Evolutionary conservation across 2,329 filamentous ascomycete species (phyloP).

Genomic region (Microdochium paspali): DNA sequence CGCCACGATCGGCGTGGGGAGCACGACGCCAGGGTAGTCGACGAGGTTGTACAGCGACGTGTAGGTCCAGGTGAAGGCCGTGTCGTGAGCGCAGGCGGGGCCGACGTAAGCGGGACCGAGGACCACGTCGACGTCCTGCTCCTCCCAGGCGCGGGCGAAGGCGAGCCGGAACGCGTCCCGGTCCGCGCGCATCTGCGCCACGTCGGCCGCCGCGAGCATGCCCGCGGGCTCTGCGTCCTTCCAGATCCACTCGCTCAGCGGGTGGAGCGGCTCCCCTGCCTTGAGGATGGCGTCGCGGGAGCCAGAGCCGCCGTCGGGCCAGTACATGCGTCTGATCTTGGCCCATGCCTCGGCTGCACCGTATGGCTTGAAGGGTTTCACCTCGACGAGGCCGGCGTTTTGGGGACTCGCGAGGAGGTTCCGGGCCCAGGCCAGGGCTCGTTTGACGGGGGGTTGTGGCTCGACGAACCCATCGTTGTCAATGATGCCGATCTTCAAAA

Average conservation of each 20-base stretch:
- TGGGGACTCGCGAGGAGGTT: conserved; percentile 8
- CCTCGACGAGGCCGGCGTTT: conserved; percentile 11
- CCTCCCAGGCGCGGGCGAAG: conserved; percentile 23
- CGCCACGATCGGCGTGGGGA: conserved; percentile 20
- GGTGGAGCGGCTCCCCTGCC: conserved; percentile 32
- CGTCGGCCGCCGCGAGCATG: conserved; percentile 10
- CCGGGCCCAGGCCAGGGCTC: conserved; percentile 23
- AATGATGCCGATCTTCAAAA: conserved; percentile 33
- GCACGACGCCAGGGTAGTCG: conserved; percentile 23
- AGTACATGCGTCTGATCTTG: conserved; percentile 31
- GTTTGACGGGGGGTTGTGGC: conserved; percentile 26
- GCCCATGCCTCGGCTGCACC: conserved; percentile 16
- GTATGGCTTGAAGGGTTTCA: conserved; percentile 25
- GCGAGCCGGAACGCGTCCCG: conserved; percentile 21
- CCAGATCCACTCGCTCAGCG: conserved; percentile 30
- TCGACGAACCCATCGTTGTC: conserved; percentile 24
- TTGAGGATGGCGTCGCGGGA: conserved; percentile 20
- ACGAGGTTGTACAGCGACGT: conserved; percentile 26
- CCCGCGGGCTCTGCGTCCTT: conserved; percentile 15
- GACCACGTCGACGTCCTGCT: conserved; percentile 26
- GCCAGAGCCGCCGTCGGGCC: conserved; percentile 29
- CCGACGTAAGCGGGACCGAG: conserved; percentile 25
- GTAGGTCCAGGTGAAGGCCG: conserved; percentile 25
- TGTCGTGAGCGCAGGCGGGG: conserved; percentile 25
- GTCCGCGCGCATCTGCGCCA: conserved; percentile 14